These are phyloP conservation scores for Syncephalastrum monosporum DNA, from an alignment of 371 early-diverging fungal genomes.

Conservation along the genomic window DNA sequence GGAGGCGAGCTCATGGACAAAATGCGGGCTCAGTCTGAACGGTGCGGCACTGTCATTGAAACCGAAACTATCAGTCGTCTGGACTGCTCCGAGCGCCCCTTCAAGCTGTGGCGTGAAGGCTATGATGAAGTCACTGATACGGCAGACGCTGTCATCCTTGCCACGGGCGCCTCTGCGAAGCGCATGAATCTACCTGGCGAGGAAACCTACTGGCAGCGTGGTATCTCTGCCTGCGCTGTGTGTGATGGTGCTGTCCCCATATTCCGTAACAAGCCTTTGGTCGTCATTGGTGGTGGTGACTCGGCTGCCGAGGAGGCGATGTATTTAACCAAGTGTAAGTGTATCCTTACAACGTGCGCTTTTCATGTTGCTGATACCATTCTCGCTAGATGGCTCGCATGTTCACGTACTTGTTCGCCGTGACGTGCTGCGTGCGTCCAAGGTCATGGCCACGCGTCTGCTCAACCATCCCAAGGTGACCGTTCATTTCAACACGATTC, in stretches of 20 bases:
- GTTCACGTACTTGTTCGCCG: constrained; percentile 96
- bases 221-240: constrained; percentile 99
- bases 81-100: constrained; percentile 78
- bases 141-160: constrained; percentile 89
- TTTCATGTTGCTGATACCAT: background rate
- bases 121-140: constrained; percentile 67
- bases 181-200: constrained; percentile 76
- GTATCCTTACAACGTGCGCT: background rate
- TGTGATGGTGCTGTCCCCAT: constrained; percentile 99
- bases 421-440: constrained; percentile 94
- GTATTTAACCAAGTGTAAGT: constrained; percentile 85
- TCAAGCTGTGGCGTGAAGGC: constrained; percentile 91
- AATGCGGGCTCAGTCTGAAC: constrained; percentile 79
- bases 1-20: constrained; percentile 83
- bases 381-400: constrained; percentile 68
- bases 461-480: constrained; percentile 86
- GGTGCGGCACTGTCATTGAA: constrained; percentile 82
- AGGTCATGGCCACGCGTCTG: constrained; percentile 93
- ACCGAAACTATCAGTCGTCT: constrained; percentile 91
- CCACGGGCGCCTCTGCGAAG: constrained; percentile 99
- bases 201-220: constrained; percentile 62
- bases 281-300: constrained; percentile 99
- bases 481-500: constrained; percentile 88
- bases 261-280: constrained; percentile 91
- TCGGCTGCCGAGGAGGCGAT: constrained; percentile 98